Evolutionary conservation across 768 basidiomycete species (phyloP).

Genomic region (Leccinellum rugosiceps): DNA sequence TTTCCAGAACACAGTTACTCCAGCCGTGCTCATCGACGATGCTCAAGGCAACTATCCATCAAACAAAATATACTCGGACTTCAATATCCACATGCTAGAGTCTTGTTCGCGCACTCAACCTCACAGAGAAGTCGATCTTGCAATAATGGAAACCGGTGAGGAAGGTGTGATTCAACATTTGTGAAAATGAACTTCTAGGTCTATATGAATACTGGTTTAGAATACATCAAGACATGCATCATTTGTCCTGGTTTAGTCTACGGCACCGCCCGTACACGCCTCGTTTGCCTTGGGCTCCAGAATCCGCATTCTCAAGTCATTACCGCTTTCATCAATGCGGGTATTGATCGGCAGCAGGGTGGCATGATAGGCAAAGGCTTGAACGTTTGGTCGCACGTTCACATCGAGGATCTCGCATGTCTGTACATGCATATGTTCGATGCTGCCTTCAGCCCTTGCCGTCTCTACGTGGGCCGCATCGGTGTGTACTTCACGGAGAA

Average conservation of each 20-base stretch:
- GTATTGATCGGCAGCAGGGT: slow-evolving; percentile 45
- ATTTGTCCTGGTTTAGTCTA: slow-evolving; percentile 57
- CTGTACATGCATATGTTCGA: slow-evolving; percentile 46
- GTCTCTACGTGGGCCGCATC: slow-evolving; percentile 30
- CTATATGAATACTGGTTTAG: slow-evolving; percentile 32
- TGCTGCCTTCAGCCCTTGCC: slow-evolving; percentile 19
- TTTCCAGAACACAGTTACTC: neutral
- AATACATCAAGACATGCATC: slow-evolving; percentile 50
- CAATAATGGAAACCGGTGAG: slow-evolving; percentile 44
- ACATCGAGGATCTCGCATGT: slow-evolving; percentile 46
- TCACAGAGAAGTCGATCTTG: slow-evolving; percentile 50
- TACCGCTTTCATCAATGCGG: slow-evolving; percentile 42
- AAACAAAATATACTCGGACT: slow-evolving; percentile 46
- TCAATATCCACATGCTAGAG: slow-evolving; percentile 44
- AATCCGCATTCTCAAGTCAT: slow-evolving; percentile 54
- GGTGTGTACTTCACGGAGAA: slow-evolving; percentile 55
- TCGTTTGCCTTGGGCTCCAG: slow-evolving; percentile 51
- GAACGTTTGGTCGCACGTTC: slow-evolving; percentile 60
- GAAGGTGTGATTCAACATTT: slow-evolving; percentile 35
- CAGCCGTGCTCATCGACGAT: slow-evolving; percentile 21
- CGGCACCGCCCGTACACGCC: slow-evolving; percentile 45
- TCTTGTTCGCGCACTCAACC: slow-evolving; percentile 41
- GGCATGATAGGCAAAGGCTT: slow-evolving; percentile 56
- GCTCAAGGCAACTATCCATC: slow-evolving; percentile 40
- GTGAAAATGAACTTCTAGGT: neutral